Base-by-base conservation (phyloP, 139 green algal genomes). In the Micractinium conductrix region DNA sequence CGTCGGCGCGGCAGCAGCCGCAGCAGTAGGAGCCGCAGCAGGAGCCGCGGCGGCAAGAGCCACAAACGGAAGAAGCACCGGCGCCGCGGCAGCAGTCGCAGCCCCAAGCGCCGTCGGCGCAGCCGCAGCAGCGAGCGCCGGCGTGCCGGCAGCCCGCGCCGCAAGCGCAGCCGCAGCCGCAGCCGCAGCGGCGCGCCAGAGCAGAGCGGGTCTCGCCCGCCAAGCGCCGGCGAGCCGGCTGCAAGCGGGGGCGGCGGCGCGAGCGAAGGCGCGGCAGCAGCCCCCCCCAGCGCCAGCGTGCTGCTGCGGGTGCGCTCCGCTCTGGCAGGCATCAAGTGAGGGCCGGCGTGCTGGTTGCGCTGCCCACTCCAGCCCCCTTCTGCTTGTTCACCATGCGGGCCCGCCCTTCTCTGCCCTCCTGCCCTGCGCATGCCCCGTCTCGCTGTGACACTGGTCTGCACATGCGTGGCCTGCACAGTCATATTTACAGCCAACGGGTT, bases 261-360 rank as follows among this genome's bases (percentile, higher is more conserved):
- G 8, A 14, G 42, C 10, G 26, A 21, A 10, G 65, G 33, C 0
- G 28, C 42, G 0, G 10, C 10, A 8, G 70, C 4, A 8, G 28
- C 70, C 43, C 42, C 65, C 26, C 74, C 74, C 74, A 80, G 50
- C 7, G 74, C 48, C 1, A 19, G 38, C 60, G 7, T 83, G 78
- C 78, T 83, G 2, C 40, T 60, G 8, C 38, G 42, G 30, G 78
- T 83, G 78, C 78, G 78, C 4, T 72, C 78, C 3, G 58, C 58
- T 12, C 42, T 83, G 78, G 30, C 33, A 9, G 78, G 50, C 58
- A 24, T 83, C 12, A 74, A 83, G 42, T 81, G 53, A 81, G 3
- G 38, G 7, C 67, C 5, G n/a, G n/a, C n/a, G n/a, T n/a, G n/a
- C n/a, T n/a, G n/a, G n/a, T n/a, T n/a, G n/a, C n/a, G 14, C 16